Evolutionary conservation across 2,329 filamentous ascomycete genomes (phyloP).

Genomic region (Nannizziopsis barbatae): DNA sequence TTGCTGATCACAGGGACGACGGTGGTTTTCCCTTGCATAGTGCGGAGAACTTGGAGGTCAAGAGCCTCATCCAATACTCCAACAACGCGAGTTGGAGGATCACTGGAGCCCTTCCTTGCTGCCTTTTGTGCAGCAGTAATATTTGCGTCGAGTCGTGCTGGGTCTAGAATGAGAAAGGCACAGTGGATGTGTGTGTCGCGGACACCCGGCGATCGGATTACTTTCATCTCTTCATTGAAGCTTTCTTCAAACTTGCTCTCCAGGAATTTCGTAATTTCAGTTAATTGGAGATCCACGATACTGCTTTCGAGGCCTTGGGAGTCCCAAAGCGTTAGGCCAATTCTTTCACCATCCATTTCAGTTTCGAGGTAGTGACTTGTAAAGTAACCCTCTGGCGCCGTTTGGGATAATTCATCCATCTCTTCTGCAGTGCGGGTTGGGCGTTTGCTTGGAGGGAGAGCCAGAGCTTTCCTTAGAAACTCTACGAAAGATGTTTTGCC

Average conservation of each 20-base stretch:
- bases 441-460: slow-evolving; percentile 70
- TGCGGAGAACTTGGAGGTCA: slow-evolving; percentile 79
- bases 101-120: slow-evolving; percentile 45
- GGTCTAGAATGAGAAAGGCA: slow-evolving; percentile 85
- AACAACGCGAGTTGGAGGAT: slow-evolving; percentile 33
- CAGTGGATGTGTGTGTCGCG: slow-evolving; percentile 97
- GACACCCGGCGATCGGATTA: slow-evolving; percentile 79
- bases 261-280: slow-evolving; percentile 81
- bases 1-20: slow-evolving; percentile 94
- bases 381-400: slow-evolving; percentile 55
- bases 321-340: slow-evolving; percentile 93
- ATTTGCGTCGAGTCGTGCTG: slow-evolving; percentile 71
- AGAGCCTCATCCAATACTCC: slow-evolving; percentile 76
- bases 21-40: slow-evolving; percentile 83
- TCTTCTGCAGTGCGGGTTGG: slow-evolving; percentile 47
- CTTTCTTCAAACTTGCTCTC: slow-evolving; percentile 99
- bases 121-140: slow-evolving; percentile 54
- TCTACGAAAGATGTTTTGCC: slow-evolving; percentile 97
- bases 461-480: slow-evolving; percentile 78
- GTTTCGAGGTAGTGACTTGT: slow-evolving; percentile 85
- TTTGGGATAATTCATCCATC: slow-evolving; percentile 41
- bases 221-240: slow-evolving; percentile 94
- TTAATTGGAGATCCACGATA: slow-evolving; percentile 83
- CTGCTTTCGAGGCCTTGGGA: slow-evolving; percentile 91
- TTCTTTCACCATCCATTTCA: slow-evolving; percentile 80